These are phyloP conservation scores for Teunomyces stri DNA, from an alignment of 805 yeast species.

Conservation along the genomic window DNA sequence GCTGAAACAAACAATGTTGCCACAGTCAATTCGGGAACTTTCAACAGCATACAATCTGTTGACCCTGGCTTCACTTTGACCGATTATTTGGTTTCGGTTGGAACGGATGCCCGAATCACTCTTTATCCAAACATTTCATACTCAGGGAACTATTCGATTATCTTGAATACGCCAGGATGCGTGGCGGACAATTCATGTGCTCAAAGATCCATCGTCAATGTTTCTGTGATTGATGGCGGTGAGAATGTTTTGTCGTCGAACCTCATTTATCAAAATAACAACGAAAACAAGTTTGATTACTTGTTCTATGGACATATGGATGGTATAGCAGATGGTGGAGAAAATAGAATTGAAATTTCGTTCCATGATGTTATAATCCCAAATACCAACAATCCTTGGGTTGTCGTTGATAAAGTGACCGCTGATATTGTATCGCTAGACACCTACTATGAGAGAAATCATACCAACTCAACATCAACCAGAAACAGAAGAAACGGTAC, in stretches of 20 bases:
- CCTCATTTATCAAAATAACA: constrained; percentile 75
- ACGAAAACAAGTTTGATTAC: constrained; percentile 74
- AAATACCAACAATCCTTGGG: constrained; percentile 30
- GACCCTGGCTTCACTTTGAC: constrained; percentile 22
- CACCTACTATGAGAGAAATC: constrained; percentile 25
- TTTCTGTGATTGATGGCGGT: constrained; percentile 54
- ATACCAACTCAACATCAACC: constrained; percentile 25
- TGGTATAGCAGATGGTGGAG: constrained; percentile 36
- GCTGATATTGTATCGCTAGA: constrained; percentile 50
- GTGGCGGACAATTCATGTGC: constrained; percentile 61
- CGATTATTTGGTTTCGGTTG: constrained; percentile 32
- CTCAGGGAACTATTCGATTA: constrained; percentile 72
- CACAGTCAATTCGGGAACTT: constrained; percentile 25
- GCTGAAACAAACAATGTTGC: constrained; percentile 24
- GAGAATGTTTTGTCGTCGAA: constrained; percentile 42
- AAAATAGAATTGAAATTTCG: constrained; percentile 29
- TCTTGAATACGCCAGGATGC: constrained; percentile 89
- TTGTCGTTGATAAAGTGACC: constrained; percentile 71
- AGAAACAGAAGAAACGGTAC: constrained; percentile 7
- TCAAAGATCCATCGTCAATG: constrained; percentile 75
- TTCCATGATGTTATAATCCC: constrained; percentile 21
- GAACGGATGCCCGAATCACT: constrained; percentile 31
- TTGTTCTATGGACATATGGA: constrained; percentile 69
- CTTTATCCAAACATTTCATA: constrained; percentile 68
- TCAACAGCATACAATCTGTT: constrained; percentile 24